These are phyloP conservation scores for Boletus sensibilis DNA, from an alignment of 768 basidiomycete genomes.

Conservation along the genomic window DNA sequence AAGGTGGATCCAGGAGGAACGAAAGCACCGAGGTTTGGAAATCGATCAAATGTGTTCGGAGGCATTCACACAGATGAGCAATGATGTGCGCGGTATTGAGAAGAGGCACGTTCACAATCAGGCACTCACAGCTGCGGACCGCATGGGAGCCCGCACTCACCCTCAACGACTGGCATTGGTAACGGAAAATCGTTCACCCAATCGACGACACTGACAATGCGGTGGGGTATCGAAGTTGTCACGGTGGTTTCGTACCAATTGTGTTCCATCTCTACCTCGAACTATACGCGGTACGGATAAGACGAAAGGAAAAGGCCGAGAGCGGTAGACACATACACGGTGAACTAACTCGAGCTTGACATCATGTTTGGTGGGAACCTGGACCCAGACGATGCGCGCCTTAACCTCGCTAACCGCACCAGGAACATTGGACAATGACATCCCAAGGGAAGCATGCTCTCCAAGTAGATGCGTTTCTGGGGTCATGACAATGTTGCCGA, in stretches of 20 bases:
- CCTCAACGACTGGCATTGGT: conserved; percentile 18
- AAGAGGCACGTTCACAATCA: conserved; percentile 4
- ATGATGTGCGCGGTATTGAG: neutral
- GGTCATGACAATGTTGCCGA: conserved; percentile 49
- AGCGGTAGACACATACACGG: conserved; percentile 14
- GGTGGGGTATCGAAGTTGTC: conserved; percentile 67
- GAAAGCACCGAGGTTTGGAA: conserved; percentile 31
- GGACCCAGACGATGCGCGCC: conserved; percentile 74
- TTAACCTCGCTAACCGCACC: conserved; percentile 81
- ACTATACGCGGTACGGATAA: conserved; percentile 38
- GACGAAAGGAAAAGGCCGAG: neutral
- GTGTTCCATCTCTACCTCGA: conserved; percentile 90
- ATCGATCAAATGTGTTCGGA: conserved; percentile 9
- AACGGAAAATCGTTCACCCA: conserved; percentile 87
- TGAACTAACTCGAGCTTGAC: conserved; percentile 72
- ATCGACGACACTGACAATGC: conserved; percentile 87
- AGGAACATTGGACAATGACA: conserved; percentile 47
- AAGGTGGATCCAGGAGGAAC: conserved; percentile 19
- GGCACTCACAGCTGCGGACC: neutral
- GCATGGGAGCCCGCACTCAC: conserved; percentile 13
- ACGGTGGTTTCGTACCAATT: conserved; percentile 96
- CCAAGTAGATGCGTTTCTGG: conserved; percentile 48
- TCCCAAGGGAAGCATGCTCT: conserved; percentile 38
- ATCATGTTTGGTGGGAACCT: conserved; percentile 68
- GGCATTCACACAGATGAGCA: neutral